These are phyloP conservation scores for Dioscorea alata DNA, from an alignment of 106 monocot species.

Conservation along the genomic window DNA sequence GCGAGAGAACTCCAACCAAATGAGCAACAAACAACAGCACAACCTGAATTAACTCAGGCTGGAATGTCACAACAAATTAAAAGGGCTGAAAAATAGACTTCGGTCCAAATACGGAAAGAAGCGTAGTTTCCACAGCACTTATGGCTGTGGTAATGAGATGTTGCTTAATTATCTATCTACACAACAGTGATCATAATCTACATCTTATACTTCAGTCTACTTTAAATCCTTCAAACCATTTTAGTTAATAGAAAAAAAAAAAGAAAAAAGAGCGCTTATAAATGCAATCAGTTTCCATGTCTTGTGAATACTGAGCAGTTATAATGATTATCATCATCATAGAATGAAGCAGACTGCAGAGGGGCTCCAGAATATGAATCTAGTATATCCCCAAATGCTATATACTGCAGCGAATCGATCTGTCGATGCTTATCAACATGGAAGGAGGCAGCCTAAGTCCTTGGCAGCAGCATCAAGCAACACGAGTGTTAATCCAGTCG, in stretches of 20 bases:
- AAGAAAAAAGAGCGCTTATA: background rate
- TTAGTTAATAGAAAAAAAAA: background rate
- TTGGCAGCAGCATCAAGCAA: constrained; percentile 71
- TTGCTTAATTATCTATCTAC: no score
- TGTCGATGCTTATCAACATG: constrained; percentile 9
- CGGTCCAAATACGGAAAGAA: no score
- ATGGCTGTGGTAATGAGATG: no score
- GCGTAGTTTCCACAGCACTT: no score
- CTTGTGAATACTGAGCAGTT: background rate
- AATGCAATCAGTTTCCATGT: background rate
- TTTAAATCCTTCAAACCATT: no score
- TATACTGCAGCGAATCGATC: background rate
- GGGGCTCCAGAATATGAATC: background rate
- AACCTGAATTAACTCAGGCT: no score
- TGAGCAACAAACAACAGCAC: no score
- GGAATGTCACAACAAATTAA: no score
- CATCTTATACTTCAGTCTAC: no score
- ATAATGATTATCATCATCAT: background rate
- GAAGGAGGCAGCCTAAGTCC: constrained; percentile 55
- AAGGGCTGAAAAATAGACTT: no score
- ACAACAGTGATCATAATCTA: no score
- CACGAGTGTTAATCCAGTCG: constrained; percentile 64
- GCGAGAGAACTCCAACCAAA: no score
- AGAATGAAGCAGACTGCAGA: background rate
- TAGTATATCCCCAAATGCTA: background rate